phyloP scores from a whole-genome alignment of 768 basidiomycete species.

The Sarcodon sp. region DNA sequence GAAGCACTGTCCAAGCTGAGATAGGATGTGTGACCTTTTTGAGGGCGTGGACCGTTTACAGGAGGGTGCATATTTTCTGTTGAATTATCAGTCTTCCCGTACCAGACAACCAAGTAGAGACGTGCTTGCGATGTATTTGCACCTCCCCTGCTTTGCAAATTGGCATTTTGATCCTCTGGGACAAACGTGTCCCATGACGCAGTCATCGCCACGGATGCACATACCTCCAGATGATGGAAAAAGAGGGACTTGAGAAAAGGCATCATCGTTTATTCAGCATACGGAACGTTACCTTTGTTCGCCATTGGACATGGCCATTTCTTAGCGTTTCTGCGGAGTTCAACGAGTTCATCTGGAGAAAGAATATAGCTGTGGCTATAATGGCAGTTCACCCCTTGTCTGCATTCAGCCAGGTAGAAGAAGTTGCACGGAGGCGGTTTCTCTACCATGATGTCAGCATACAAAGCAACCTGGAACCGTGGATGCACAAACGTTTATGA shows the following conservation, averaged over 20 bases:
- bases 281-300: conserved; percentile 13
- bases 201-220: conserved; percentile 16
- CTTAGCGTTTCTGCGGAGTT: conserved; percentile 18
- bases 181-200: conserved; percentile 23
- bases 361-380: conserved; percentile 22
- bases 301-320: conserved; percentile 20
- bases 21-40: no score
- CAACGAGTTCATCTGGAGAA: conserved; percentile 14
- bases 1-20: no score
- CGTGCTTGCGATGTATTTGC: conserved; percentile 19
- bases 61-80: no score
- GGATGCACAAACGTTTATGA: conserved; percentile 15
- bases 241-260: not conserved
- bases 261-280: not conserved
- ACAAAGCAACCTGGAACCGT: not conserved
- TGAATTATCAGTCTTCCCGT: no score
- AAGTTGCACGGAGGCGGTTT: conserved; percentile 25
- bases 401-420: conserved; percentile 19
- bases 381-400: conserved; percentile 17
- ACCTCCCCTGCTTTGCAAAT: conserved; percentile 19
- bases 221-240: conserved; percentile 5
- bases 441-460: conserved; percentile 10
- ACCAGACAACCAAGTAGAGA: not conserved
- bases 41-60: no score
- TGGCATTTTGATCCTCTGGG: conserved; percentile 21